phyloP scores from a whole-genome alignment of 805 yeast genomes.

The Candida patagonica region DNA sequence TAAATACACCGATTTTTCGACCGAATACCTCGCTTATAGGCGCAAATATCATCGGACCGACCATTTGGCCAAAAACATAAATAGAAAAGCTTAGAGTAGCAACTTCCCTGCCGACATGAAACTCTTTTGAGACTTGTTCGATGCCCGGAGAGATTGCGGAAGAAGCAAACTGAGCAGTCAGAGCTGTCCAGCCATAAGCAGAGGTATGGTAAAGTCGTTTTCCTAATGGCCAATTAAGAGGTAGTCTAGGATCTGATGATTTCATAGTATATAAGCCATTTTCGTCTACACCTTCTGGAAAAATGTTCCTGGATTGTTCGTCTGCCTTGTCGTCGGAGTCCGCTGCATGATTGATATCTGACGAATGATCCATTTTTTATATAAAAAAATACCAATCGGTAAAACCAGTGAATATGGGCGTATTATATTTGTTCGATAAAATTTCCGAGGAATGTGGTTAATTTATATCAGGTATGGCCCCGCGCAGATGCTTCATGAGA shows the following conservation, averaged over 20 bases:
- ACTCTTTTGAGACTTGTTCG: slow-evolving; percentile 29
- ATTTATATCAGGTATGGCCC: no score
- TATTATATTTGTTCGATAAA: no score
- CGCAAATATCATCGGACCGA: slow-evolving; percentile 61
- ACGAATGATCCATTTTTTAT: no score
- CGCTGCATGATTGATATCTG: no score
- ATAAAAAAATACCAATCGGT: no score
- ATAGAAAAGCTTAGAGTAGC: slow-evolving; percentile 47
- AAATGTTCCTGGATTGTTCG: neutral
- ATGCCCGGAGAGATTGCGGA: slow-evolving; percentile 37
- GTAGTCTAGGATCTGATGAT: slow-evolving; percentile 52
- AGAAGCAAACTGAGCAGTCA: slow-evolving; percentile 37
- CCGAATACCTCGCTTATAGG: slow-evolving; percentile 45
- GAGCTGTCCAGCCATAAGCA: slow-evolving; percentile 32
- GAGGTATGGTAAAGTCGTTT: slow-evolving; percentile 33
- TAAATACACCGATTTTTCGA: slow-evolving; percentile 40
- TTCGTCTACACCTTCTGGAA: slow-evolving; percentile 31
- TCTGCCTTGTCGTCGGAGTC: neutral
- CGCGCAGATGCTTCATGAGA: no score
- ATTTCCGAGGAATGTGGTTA: no score
- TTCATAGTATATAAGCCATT: no score
- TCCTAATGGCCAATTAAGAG: slow-evolving; percentile 42
- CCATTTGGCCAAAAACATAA: slow-evolving; percentile 56
- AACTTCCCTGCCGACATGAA: slow-evolving; percentile 37
- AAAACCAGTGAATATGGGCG: no score